These are phyloP conservation scores for Aaosphaeria pasadenensis DNA, from an alignment of 2,329 filamentous ascomycete species.

Conservation along the genomic window DNA sequence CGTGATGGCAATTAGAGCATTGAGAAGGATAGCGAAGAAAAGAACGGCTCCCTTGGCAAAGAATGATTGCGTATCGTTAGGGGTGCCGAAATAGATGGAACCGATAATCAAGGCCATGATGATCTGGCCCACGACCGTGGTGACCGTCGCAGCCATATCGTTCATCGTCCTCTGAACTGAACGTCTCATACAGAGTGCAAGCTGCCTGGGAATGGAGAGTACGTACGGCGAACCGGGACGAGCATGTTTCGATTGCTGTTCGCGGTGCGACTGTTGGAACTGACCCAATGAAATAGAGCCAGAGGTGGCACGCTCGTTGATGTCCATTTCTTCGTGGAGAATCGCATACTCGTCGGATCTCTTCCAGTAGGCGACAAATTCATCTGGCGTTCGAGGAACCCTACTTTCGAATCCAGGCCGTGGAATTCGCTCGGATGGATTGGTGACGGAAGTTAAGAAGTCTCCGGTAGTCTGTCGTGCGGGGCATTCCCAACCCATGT, in stretches of 20 bases:
- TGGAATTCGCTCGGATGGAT: conserved; percentile 42
- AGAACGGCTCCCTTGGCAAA: conserved; percentile 55
- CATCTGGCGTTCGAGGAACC: conserved; percentile 48
- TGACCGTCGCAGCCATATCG: conserved; percentile 28
- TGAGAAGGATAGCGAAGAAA: conserved; percentile 61
- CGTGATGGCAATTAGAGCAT: conserved; percentile 56
- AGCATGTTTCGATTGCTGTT: conserved; percentile 53
- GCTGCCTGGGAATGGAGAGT: conserved; percentile 51
- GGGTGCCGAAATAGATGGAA: conserved; percentile 57
- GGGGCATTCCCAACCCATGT: conserved; percentile 67
- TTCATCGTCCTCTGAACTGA: conserved; percentile 34
- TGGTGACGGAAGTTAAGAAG: conserved; percentile 72
- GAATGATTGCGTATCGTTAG: conserved; percentile 51
- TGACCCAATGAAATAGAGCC: too few relatives aligned
- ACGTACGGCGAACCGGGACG: conserved; percentile 57
- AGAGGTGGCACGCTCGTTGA: conserved; percentile 38
- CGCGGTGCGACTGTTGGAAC: conserved; percentile 38
- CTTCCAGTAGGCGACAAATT: conserved; percentile 52
- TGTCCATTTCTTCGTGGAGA: conserved; percentile 48
- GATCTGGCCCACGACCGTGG: conserved; percentile 46
- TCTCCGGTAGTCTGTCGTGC: conserved; percentile 68
- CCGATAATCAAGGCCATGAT: conserved; percentile 61
- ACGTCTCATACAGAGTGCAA: conserved; percentile 27
- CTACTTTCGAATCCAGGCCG: conserved; percentile 41
- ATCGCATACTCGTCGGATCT: conserved; percentile 46